Conservation (phyloP, 176 grass and related monocot genomes). For the Avena sativa region DNA sequence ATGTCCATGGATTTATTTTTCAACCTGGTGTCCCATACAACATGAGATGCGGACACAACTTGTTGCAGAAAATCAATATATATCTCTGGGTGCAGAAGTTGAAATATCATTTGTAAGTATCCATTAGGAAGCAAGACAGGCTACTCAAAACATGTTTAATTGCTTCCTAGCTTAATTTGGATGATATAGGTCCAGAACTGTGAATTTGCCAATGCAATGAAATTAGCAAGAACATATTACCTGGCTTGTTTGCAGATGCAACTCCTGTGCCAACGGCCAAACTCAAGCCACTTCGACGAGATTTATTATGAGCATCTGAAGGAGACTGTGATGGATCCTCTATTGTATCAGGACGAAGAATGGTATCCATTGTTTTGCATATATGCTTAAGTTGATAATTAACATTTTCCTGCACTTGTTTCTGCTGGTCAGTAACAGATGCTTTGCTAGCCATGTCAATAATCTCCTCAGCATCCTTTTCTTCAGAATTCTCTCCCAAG, state of each 20-base stretch:
- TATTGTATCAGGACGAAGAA: conserved; percentile 59
- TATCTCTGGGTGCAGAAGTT: too few relatives aligned
- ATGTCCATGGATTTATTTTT: too few relatives aligned
- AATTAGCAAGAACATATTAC: conserved; percentile 47
- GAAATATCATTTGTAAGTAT: neutral
- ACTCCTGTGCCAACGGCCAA: conserved; percentile 63
- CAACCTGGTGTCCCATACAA: too few relatives aligned
- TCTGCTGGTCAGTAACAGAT: conserved; percentile 78
- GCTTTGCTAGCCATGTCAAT: conserved; percentile 84
- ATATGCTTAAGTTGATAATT: conserved; percentile 77
- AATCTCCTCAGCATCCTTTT: conserved; percentile 85
- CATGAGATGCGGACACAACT: too few relatives aligned
- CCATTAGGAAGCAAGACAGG: neutral
- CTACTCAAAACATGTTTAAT: neutral
- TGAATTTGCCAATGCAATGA: conserved; percentile 13
- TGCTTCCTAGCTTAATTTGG: conserved; percentile 20
- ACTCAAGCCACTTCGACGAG: conserved; percentile 70
- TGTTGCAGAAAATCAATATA: neutral
- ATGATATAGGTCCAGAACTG: conserved; percentile 13
- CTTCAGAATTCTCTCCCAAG: conserved; percentile 74
- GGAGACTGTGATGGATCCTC: conserved; percentile 24
- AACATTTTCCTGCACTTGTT: conserved; percentile 90
- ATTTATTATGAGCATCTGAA: conserved; percentile 48
- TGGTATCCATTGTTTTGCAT: conserved; percentile 67
- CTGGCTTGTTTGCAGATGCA: conserved; percentile 54